Evolutionary conservation across 2,329 filamentous ascomycete species (phyloP).

Genomic region (Pyricularia pennisetigena): DNA sequence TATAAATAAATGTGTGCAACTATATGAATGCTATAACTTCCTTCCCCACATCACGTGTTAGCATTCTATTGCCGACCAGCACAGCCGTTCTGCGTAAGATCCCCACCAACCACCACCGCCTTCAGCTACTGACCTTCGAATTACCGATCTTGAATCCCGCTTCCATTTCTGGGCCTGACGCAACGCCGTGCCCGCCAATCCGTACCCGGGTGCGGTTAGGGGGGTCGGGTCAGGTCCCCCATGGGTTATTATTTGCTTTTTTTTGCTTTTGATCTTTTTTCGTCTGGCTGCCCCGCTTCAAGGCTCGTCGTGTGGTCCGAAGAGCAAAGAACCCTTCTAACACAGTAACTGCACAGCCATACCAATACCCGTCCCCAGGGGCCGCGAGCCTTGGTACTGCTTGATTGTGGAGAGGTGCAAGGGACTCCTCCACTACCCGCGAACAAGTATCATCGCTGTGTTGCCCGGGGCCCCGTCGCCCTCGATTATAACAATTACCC

Average conservation of each 20-base stretch:
- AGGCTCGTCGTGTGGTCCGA: background rate
- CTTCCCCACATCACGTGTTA: background rate
- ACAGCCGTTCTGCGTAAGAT: background rate
- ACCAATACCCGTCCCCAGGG: background rate
- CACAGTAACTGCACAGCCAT: too few species aligned
- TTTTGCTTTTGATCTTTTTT: background rate
- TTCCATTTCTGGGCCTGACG: background rate
- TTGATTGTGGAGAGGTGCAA: background rate
- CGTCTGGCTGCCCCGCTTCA: background rate
- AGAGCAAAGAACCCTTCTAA: background rate
- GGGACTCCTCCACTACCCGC: background rate
- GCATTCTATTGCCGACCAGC: conserved; percentile 1
- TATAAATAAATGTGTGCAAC: too few species aligned
- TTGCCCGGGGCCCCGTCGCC: background rate
- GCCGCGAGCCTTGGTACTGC: background rate
- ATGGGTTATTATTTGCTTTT: background rate
- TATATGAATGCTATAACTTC: background rate
- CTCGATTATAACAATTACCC: background rate
- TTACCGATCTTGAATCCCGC: conserved; percentile 3
- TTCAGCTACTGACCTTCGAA: background rate
- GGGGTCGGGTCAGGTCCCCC: too few species aligned
- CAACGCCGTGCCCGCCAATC: background rate
- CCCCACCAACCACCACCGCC: background rate
- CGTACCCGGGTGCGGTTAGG: background rate
- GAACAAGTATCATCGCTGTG: background rate